Evolutionary conservation across 1,284 basidiomycete species (phyloP), one percentile per base, ranked within the genome.

Genomic region (Malassezia arunalokei): DNA sequence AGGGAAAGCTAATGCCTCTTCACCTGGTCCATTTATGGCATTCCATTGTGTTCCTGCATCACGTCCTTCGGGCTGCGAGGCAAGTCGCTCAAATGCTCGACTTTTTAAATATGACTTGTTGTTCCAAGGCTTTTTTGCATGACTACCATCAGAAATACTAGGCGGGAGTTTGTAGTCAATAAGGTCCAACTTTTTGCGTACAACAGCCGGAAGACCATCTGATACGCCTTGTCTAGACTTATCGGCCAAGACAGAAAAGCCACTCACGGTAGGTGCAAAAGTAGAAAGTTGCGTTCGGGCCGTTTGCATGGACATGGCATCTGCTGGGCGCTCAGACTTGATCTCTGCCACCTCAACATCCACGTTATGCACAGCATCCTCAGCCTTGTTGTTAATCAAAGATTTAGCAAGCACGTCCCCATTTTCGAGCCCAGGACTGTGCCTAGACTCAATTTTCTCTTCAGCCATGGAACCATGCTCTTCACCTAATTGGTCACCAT

Each of bases 1-100:
- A n/a, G 20, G 29, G 9, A 30, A 8, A 29, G 27, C 24, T 15
- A 17, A 7, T 27, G 12, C 6, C 28, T 24, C 29, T 8, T 7
- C 40, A 35, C 46, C 43, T 12, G 14, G 5, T 20, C 52, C 47
- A 33, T 39, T 50, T 12, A 55, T 40, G 9, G 12, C 30, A 7
- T 40, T 27, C 53, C 53, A 55, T 33, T 50, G 47, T 24, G 53
- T 35, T 8, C 53, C 53, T 6, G 48, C 32, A 29, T 55, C 53
- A 8, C 44, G 35, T n/a, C 43, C 53, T 24, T 9, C 15, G 8
- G 53, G 47, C 24, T 55, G 53, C 5, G 31, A 17, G 9, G 14
- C 8, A 14, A 55, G 45, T 32, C 31, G 29, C 33, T 50, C 53
- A 14, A 32, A 30, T 9, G 47, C 15, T 6, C 53, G 53, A 9